Evolutionary conservation across 352 stramenopile genomes (phyloP).

Genomic region (Phytopythium ostracodes): DNA sequence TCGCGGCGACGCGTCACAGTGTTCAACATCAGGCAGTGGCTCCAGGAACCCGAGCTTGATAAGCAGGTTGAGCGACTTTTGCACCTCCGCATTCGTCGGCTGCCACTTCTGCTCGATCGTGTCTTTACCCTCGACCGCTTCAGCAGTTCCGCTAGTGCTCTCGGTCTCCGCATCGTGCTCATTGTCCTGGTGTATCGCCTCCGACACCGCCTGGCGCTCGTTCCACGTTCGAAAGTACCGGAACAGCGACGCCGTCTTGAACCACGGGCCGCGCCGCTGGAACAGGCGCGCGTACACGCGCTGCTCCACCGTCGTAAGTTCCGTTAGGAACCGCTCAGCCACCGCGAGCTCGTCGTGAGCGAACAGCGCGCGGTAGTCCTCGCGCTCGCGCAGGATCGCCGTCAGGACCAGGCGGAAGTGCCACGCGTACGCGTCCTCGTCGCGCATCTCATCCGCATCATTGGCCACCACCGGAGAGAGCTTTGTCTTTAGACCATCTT

Average conservation of each 20-base stretch:
- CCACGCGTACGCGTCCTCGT: slow-evolving; percentile 61
- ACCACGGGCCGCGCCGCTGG: slow-evolving; percentile 75
- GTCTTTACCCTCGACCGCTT: background rate
- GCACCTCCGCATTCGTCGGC: slow-evolving; percentile 26
- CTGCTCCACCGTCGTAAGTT: slow-evolving; percentile 44
- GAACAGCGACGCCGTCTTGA: slow-evolving; percentile 57
- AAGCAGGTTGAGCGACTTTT: slow-evolving; percentile 37
- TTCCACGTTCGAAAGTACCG: slow-evolving; percentile 38
- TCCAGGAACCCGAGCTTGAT: slow-evolving; percentile 33
- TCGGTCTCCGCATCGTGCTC: background rate
- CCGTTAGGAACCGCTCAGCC: slow-evolving; percentile 39
- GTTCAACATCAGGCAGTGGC: slow-evolving; percentile 15
- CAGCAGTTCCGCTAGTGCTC: background rate
- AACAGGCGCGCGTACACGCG: slow-evolving; percentile 76
- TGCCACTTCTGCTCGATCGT: slow-evolving; percentile 4
- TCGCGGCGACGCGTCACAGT: background rate
- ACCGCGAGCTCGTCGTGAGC: slow-evolving; percentile 36
- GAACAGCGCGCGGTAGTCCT: slow-evolving; percentile 48
- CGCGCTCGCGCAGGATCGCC: slow-evolving; percentile 33
- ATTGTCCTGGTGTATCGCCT: slow-evolving; percentile 3
- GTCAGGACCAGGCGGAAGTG: slow-evolving; percentile 58
- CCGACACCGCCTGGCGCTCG: background rate
- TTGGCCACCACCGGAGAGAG: background rate
- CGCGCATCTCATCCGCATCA: background rate
- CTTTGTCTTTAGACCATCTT: background rate